phyloP scores from a whole-genome alignment of 805 yeast genomes.

The Saccharomycopsis sp. region DNA sequence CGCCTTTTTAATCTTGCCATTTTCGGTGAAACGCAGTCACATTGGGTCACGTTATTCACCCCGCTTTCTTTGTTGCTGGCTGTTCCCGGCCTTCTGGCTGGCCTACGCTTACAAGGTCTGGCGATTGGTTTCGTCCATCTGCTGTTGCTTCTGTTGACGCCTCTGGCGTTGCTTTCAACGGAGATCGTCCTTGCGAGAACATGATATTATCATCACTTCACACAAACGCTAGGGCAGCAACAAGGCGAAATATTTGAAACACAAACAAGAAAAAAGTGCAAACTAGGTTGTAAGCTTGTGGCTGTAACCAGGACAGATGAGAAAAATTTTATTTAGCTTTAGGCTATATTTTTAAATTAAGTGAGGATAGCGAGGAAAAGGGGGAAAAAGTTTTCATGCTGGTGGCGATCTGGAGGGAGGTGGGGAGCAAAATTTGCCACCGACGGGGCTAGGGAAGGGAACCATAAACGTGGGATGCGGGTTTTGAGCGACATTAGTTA shows the following conservation, averaged over 20 bases:
- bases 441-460: neutral
- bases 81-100: too few relatives aligned
- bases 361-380: neutral
- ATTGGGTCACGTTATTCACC: neutral
- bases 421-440: neutral
- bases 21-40: neutral
- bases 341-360: neutral
- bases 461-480: neutral
- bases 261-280: neutral
- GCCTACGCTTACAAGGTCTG: too few relatives aligned
- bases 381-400: neutral
- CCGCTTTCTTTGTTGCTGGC: neutral
- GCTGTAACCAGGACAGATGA: neutral
- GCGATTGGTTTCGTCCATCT: too few relatives aligned
- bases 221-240: neutral
- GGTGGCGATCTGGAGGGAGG: neutral
- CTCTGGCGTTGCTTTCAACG: too few relatives aligned
- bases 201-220: neutral
- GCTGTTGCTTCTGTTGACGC: too few relatives aligned
- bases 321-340: neutral
- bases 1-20: neutral
- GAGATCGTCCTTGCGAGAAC: too few relatives aligned
- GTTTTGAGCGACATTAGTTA: neutral
- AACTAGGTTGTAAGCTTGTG: neutral
- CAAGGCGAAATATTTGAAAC: neutral